Base-by-base conservation (phyloP, 2,329 filamentous ascomycete genomes). In the Aurifilum marmelostoma region DNA sequence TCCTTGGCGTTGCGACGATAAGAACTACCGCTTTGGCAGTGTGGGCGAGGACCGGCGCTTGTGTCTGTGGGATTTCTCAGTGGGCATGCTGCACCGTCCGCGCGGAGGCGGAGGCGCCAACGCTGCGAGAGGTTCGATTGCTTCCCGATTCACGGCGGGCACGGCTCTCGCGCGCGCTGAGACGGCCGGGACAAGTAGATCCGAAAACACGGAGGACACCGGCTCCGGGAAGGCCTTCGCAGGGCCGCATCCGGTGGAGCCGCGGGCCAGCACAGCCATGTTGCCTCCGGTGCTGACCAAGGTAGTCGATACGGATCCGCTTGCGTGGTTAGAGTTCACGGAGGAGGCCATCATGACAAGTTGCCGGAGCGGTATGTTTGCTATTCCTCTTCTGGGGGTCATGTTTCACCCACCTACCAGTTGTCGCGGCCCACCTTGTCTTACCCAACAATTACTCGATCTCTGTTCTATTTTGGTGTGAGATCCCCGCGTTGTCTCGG, bases 61-160 rank as follows among this genome's bases (percentile, higher is more conserved):
- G 24, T 88, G 97, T 69, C 83, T 99, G 16, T 99, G 96, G 96
- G 96, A 99, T 82, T 99, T 99, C 78, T 97, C 91, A 73, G 93
- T 97, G 56, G 94, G 94, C 74, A 98, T 98, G 95, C 85, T 99
- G 75, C 92, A 97, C 79, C 88, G 94, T 70, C 95, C 96, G 27
- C 95, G 95, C 81, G 91, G 67, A 5, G 69, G 65, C 18, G 59
- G 29, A 0, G 69, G 43, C 21, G 67, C 67, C 21, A 62, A 62
- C 54, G 69, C 67, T 83, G 81, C 83, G 60, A 87, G 86, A 14
- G 84, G 82, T 27, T 87, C 85, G 24, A 79, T 87, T 63, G 87
- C 82, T 14, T 89, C 81, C 65, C 83, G 80, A 73, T 83, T 83
- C 70, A 81, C 74, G 73, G 80, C 78, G 67, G 64, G 64, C 56